Evolutionary conservation across 257 asterid genomes (phyloP).

Genomic region (Solanum neorickii): DNA sequence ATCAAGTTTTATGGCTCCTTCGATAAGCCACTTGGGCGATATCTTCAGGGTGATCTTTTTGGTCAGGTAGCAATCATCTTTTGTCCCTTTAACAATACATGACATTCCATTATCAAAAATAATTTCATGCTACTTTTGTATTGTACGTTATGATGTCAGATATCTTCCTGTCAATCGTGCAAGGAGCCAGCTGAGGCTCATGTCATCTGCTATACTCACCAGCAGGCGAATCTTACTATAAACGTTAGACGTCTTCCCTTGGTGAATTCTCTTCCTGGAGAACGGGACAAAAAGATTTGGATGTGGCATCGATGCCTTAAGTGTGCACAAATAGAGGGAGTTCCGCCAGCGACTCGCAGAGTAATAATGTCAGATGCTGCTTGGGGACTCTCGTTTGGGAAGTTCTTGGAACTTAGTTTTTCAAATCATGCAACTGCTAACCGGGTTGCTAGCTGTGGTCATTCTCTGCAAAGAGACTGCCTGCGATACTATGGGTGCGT

Average conservation of each 20-base stretch:
- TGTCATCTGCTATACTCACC: conserved; percentile 77
- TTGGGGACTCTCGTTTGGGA: conserved; percentile 97
- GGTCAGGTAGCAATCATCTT: conserved; percentile 51
- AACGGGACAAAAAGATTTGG: conserved; percentile 90
- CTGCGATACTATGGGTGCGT: conserved; percentile 87
- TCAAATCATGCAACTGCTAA: conserved; percentile 89
- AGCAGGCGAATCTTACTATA: conserved; percentile 78
- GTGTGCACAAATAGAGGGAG: conserved; percentile 53
- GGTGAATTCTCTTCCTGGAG: conserved; percentile 60
- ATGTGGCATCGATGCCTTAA: conserved; percentile 99
- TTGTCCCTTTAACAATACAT: neutral
- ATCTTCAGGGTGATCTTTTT: conserved; percentile 73
- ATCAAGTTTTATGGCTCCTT: conserved; percentile 71
- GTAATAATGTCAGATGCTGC: conserved; percentile 94
- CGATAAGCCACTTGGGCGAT: conserved; percentile 91
- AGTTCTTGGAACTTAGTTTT: conserved; percentile 94
- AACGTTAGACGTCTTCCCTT: conserved; percentile 50
- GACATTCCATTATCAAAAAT: neutral
- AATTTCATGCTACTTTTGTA: neutral
- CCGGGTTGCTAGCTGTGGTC: conserved; percentile 93
- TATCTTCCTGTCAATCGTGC: conserved; percentile 62
- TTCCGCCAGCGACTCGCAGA: conserved; percentile 77
- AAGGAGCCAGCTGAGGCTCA: conserved; percentile 88
- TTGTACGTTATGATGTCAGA: conserved; percentile 30
- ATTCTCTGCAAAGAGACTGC: conserved; percentile 95